These are phyloP conservation scores for Cystobasidium onofrii DNA, from an alignment of 768 basidiomycete species.

Conservation along the genomic window DNA sequence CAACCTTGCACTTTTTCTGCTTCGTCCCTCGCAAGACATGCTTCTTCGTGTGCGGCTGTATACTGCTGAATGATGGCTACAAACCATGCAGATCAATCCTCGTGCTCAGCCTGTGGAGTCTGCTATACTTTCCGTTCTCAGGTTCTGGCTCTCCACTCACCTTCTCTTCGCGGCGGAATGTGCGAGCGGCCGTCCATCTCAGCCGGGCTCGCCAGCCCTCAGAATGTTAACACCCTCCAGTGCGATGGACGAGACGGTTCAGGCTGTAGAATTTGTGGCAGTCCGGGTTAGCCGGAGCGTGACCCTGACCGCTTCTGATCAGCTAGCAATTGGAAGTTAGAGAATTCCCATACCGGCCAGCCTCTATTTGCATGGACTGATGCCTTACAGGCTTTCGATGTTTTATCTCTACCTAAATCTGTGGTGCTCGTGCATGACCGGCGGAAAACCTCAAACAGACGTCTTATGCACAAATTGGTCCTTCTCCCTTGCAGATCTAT, in stretches of 20 bases:
- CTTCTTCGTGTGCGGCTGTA: neutral
- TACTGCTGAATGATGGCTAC: constrained; percentile 9
- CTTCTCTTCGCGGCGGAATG: constrained; percentile 10
- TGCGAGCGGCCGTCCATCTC: neutral
- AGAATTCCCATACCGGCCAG: no score
- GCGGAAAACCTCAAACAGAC: no score
- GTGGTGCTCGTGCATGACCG: no score
- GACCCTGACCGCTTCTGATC: neutral
- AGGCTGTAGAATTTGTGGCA: neutral
- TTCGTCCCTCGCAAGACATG: neutral
- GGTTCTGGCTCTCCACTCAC: neutral
- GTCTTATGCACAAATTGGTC: no score
- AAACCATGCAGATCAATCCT: no score
- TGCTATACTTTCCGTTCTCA: neutral
- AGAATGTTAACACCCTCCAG: neutral
- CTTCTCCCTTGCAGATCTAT: no score
- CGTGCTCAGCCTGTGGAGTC: no score
- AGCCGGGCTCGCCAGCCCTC: neutral
- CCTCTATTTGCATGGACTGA: no score
- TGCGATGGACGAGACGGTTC: neutral
- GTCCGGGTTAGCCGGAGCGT: neutral
- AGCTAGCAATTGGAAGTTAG: no score
- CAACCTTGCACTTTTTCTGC: constrained; percentile 2
- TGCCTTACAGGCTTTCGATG: no score
- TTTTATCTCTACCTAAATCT: no score